Conservation (phyloP, 2,329 filamentous ascomycete genomes). For the Aureobasidium pullulans region DNA sequence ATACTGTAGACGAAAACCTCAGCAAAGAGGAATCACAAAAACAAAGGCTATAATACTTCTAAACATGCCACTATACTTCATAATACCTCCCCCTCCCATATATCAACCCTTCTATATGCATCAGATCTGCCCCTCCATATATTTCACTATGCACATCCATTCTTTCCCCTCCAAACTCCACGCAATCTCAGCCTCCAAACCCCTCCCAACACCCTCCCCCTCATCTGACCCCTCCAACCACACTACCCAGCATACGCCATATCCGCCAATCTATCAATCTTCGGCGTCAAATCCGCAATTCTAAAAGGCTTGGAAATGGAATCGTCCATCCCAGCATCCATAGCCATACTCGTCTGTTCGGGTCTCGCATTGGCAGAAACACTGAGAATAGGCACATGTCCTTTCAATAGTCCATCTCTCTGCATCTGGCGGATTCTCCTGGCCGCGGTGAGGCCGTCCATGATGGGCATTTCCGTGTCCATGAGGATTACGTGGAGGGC, state of each 20-base stretch:
- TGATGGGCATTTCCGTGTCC: slow-evolving; percentile 36
- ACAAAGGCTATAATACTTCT: too few relatives aligned
- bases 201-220: background rate
- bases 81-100: too few relatives aligned
- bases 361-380: slow-evolving; percentile 73
- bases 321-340: slow-evolving; percentile 59
- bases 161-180: background rate
- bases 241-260: background rate
- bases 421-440: slow-evolving; percentile 62
- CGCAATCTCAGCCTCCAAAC: background rate
- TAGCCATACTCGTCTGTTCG: slow-evolving; percentile 65
- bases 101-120: too few relatives aligned
- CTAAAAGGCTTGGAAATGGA: slow-evolving; percentile 16
- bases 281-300: slow-evolving; percentile 14
- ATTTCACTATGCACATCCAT: too few relatives aligned
- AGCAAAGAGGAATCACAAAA: too few relatives aligned
- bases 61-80: too few relatives aligned
- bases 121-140: too few relatives aligned
- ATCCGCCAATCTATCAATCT: slow-evolving; percentile 14
- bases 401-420: slow-evolving; percentile 49
- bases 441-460: slow-evolving; percentile 71
- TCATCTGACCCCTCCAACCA: background rate
- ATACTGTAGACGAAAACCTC: too few relatives aligned
- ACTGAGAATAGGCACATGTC: slow-evolving; percentile 66
- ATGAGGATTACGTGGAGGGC: slow-evolving; percentile 54